A percentile compares a stretch with the other conserved stretches of the same genome.
These are phyloP conservation scores for Fusarium neocosmosporiellum DNA, from an alignment of 2,329 filamentous ascomycete species.

Conservation along the genomic window DNA sequence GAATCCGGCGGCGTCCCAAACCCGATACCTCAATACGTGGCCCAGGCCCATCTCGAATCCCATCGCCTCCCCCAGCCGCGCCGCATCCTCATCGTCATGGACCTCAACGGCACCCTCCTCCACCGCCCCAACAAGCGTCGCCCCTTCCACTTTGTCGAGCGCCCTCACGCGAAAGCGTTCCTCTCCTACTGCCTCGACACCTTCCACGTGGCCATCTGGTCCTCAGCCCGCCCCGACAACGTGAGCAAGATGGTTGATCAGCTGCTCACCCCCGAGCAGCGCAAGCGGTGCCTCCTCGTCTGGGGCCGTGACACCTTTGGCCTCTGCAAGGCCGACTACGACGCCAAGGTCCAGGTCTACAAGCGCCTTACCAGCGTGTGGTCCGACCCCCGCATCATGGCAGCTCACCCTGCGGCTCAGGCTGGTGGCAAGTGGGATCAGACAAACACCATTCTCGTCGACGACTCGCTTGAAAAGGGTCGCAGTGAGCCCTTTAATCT, in stretches of 20 bases:
- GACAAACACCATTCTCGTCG: slow-evolving; percentile 88
- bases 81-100: slow-evolving; percentile 83
- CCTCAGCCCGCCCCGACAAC: slow-evolving; percentile 81
- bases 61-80: slow-evolving; percentile 59
- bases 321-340: slow-evolving; percentile 73
- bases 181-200: slow-evolving; percentile 78
- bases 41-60: slow-evolving; percentile 60
- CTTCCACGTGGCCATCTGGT: slow-evolving; percentile 90
- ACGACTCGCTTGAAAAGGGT: slow-evolving; percentile 86
- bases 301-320: slow-evolving; percentile 85
- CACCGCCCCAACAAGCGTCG: slow-evolving; percentile 68
- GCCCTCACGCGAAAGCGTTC: slow-evolving; percentile 77
- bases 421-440: slow-evolving; percentile 74
- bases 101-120: slow-evolving; percentile 93
- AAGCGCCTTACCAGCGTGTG: slow-evolving; percentile 84
- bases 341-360: slow-evolving; percentile 83
- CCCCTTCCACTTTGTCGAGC: slow-evolving; percentile 67
- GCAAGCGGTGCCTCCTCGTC: slow-evolving; percentile 69
- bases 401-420: slow-evolving; percentile 56
- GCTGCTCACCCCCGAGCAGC: slow-evolving; percentile 69
- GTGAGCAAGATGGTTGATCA: slow-evolving; percentile 74
- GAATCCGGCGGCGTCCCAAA: slow-evolving; percentile 69
- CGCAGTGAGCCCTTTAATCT: slow-evolving; percentile 86
- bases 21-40: slow-evolving; percentile 71
- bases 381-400: slow-evolving; percentile 60